A percentile compares a stretch with the other conserved stretches of the same genome.
Evolutionary conservation across 2,329 filamentous ascomycete genomes (phyloP).

Genomic region (Pseudogymnoascus sp.): DNA sequence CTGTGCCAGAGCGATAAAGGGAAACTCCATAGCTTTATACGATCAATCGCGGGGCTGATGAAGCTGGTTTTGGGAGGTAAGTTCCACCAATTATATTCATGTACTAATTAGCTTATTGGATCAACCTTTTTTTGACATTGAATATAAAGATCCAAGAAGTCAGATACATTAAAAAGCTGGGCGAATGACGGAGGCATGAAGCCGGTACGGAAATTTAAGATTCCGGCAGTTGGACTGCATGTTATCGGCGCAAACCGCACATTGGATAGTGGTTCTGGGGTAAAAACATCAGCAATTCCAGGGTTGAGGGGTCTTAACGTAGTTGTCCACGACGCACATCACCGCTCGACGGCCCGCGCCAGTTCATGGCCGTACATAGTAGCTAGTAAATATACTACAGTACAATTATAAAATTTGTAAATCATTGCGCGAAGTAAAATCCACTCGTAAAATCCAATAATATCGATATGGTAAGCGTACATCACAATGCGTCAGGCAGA

Average conservation of each 20-base stretch:
- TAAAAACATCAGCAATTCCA: not conserved
- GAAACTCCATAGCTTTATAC: not conserved
- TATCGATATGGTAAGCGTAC: not conserved
- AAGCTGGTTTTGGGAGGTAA: not conserved
- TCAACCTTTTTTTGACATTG: not conserved
- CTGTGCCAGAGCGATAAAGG: not conserved
- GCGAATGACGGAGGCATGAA: not conserved
- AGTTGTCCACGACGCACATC: not conserved
- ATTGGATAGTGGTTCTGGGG: not conserved
- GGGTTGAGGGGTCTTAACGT: not conserved
- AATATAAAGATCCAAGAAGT: not conserved
- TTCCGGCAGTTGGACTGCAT: not conserved
- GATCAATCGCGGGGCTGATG: not conserved
- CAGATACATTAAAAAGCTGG: not conserved
- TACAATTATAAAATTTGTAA: not conserved
- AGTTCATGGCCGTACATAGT: not conserved
- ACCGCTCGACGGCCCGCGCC: not conserved
- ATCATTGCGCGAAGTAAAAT: not conserved
- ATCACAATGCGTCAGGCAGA: not conserved
- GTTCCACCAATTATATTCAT: slow-evolving; percentile 3
- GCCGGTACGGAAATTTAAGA: slow-evolving; percentile 1
- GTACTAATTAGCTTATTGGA: not conserved
- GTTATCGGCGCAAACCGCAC: not conserved
- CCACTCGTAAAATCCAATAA: not conserved
- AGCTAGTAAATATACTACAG: not conserved